These are phyloP conservation scores for Agaricus subrufescens DNA, from an alignment of 768 basidiomycete genomes.

Conservation along the genomic window DNA sequence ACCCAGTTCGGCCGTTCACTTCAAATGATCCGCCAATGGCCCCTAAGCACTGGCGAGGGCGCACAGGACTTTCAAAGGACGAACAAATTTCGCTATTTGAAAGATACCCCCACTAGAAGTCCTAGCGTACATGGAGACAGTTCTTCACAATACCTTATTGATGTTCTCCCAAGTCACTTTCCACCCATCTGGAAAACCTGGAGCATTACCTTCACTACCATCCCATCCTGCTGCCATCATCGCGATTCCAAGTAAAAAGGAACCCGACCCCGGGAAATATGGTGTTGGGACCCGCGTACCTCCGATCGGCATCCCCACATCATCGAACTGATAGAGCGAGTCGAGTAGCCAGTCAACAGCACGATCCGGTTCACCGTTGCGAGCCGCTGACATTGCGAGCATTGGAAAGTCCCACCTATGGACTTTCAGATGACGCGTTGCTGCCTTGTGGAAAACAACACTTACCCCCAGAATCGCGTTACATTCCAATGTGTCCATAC, in stretches of 20 bases:
- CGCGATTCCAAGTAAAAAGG: constrained; percentile 45
- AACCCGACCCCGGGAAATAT: constrained; percentile 55
- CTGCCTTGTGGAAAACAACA: neutral
- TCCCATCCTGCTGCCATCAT: constrained; percentile 64
- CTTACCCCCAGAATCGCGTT: constrained; percentile 50
- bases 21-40: constrained; percentile 31
- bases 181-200: constrained; percentile 29
- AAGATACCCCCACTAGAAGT: neutral
- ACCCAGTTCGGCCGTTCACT: constrained; percentile 23
- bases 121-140: neutral
- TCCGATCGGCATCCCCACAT: constrained; percentile 56
- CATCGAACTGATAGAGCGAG: constrained; percentile 53
- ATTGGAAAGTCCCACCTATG: constrained; percentile 59
- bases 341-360: constrained; percentile 53
- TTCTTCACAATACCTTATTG: constrained; percentile 13
- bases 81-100: constrained; percentile 42
- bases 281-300: constrained; percentile 52
- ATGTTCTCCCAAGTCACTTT: constrained; percentile 21
- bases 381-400: constrained; percentile 59
- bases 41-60: constrained; percentile 60
- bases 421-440: neutral
- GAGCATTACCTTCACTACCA: constrained; percentile 18
- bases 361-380: constrained; percentile 42
- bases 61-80: constrained; percentile 60
- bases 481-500: constrained; percentile 53